Base-by-base conservation (phyloP, 2,329 filamentous ascomycete genomes). In the Neopestalotiopsis rosae region DNA sequence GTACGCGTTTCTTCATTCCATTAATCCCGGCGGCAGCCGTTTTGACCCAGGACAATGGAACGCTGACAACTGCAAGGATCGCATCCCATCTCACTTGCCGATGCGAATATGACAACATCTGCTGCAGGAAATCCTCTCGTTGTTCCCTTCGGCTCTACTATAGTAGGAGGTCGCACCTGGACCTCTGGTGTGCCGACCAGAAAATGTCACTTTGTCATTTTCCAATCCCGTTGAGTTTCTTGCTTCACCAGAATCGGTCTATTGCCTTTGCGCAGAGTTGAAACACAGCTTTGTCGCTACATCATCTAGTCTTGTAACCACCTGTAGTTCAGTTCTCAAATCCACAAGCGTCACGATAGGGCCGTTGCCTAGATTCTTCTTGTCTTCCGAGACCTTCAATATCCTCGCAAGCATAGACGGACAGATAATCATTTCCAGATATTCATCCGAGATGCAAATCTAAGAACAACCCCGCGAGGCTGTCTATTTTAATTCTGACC, bases 11-110 rank as follows among this genome's bases (percentile, higher is more conserved):
- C 62, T 24, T 24, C n/a, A 17, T n/a, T 40, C 28, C 34, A 20
- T 28, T 17, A 20, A 63, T 14, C n/a, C 13, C 30, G 1, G 14
- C 32, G 17, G 34, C 61, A 30, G 32, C 12, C 20, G 20, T 14
- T 38, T 12, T 52, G 40, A 65, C 38, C 34, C 62, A 65, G 30
- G 38, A n/a, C 30, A 24, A 65, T 65, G 62, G 62, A 49, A 52
- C 62, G 40, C 40, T 65, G 57, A 63, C 40, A 24, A 3, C 10
- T 32, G 24, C 40, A 52, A 40, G 62, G 30, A 28, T 63, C 32
- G 61, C 30, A 20, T 40, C 32, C 32, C 61, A 63, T 20, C 6
- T 34, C 34, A 34, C 32, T 38, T 38, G 61, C 24, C 20, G 20
- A 42, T 40, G 30, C 20, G 10, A 6, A 42, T 61, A 38, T 24